These are phyloP conservation scores for Macrolepiota dolichaula DNA, from an alignment of 768 basidiomycete genomes.

Conservation along the genomic window DNA sequence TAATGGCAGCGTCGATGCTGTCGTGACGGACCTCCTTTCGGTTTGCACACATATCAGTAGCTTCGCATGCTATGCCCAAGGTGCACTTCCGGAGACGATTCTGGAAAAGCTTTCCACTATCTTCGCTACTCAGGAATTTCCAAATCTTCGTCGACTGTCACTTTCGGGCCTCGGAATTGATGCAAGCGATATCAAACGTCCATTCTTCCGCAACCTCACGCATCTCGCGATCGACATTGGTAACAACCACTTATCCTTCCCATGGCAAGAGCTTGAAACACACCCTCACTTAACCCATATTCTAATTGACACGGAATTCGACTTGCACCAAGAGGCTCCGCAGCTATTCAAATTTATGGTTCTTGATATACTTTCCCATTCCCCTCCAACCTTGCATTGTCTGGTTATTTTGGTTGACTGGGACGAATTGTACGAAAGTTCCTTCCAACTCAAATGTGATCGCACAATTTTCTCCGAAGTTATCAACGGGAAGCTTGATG, in stretches of 20 bases:
- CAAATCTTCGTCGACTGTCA: conserved; percentile 1
- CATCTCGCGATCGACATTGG: conserved; percentile 3
- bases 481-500: conserved; percentile 1
- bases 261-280: not conserved
- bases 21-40: not conserved
- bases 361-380: not conserved
- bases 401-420: conserved; percentile 2
- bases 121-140: not conserved
- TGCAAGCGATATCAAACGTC: not conserved
- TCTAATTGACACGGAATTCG: not conserved
- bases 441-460: conserved; percentile 4
- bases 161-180: not conserved
- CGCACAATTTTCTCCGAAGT: not conserved
- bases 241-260: not conserved
- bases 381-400: not conserved
- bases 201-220: conserved; percentile 1
- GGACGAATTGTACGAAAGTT: conserved; percentile 2
- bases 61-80: conserved; percentile 6
- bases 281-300: not conserved
- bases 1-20: conserved; percentile 3
- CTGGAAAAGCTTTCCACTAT: not conserved
- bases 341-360: not conserved
- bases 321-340: not conserved
- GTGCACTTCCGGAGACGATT: not conserved
- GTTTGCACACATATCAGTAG: not conserved